Evolutionary conservation across 768 basidiomycete genomes (phyloP).

Genomic region (Russula olivacea): DNA sequence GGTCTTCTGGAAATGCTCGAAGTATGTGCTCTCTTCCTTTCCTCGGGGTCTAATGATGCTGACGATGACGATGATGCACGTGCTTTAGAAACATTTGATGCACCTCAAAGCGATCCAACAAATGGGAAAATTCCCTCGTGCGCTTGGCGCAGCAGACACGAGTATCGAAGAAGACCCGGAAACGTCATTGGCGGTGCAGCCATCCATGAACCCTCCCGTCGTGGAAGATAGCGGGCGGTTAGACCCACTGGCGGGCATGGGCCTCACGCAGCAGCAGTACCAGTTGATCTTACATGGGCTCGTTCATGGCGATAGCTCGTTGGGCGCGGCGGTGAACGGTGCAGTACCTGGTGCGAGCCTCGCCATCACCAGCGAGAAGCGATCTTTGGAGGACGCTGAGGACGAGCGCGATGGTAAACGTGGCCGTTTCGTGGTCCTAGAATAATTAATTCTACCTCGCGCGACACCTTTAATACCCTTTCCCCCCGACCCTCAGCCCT

Average conservation of each 20-base stretch:
- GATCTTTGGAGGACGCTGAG: conserved; percentile 29
- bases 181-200: conserved; percentile 33
- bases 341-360: conserved; percentile 34
- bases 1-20: conserved; percentile 90
- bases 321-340: background rate
- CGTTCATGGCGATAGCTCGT: conserved; percentile 47
- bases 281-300: conserved; percentile 68
- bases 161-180: conserved; percentile 42
- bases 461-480: background rate
- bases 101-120: conserved; percentile 26
- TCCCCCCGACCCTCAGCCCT: background rate
- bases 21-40: conserved; percentile 35
- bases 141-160: conserved; percentile 17
- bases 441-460: conserved; percentile 24
- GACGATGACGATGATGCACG: conserved; percentile 10
- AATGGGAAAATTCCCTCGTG: conserved; percentile 24
- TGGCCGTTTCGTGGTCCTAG: conserved; percentile 38
- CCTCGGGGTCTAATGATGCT: background rate
- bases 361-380: conserved; percentile 22
- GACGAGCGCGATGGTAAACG: conserved; percentile 37
- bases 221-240: conserved; percentile 33
- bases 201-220: conserved; percentile 18
- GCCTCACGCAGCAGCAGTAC: conserved; percentile 86
- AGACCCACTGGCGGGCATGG: conserved; percentile 84
- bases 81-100: conserved; percentile 25